Base-by-base conservation (phyloP, 768 basidiomycete species). In the Lentinula detonsa region DNA sequence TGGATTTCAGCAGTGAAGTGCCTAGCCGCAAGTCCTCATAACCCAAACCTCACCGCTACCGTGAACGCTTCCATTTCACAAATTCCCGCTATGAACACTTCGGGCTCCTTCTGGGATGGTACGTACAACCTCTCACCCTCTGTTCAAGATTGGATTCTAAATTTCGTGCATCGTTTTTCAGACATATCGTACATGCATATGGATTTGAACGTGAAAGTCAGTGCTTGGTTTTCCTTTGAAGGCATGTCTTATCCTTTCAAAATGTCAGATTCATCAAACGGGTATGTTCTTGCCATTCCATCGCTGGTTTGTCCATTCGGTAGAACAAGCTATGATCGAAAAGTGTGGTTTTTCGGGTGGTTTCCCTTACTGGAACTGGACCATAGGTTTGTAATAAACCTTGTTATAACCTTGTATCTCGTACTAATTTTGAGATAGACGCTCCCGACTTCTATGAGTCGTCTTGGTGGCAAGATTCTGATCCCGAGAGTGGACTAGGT, bases 361-460 rank as follows among this genome's bases (percentile, higher is more conserved):
- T 2, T 43, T 57, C 16, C 69, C 69, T 8, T 70, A 70, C 52
- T 70, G 69, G 69, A 57, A 70, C 53, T 70, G 69, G 69, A 59
- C 65, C 16, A 50, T 53, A 51, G 68, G 66, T 65, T 35, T 10
- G 40, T 61, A 31, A 51, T 45, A 54, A 39, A 28, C 28, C 28
- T 33, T 59, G 4, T 18, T 31, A 16, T 49, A 59, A 18, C 49
- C 39, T 34, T 42, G 23, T 3, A 11, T 61, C 31, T 31, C 5
- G 57, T 7, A 31, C 52, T 34, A 50, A 60, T 58, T 49, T 2
- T 15, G 46, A 8, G 21, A 13, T 11, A 61, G 51, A 40, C 40
- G 60, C 37, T 55, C 45, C 60, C 28, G 64, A 67, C 53, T 57
- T 69, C 18, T 59, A 56, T 49, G 31, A 45, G 28, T 65, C 65